Percentiles rank a stretch among this genome's conserved stretches.
These are phyloP conservation scores for Amanita muscaria DNA, from an alignment of 768 basidiomycete species.

Conservation along the genomic window DNA sequence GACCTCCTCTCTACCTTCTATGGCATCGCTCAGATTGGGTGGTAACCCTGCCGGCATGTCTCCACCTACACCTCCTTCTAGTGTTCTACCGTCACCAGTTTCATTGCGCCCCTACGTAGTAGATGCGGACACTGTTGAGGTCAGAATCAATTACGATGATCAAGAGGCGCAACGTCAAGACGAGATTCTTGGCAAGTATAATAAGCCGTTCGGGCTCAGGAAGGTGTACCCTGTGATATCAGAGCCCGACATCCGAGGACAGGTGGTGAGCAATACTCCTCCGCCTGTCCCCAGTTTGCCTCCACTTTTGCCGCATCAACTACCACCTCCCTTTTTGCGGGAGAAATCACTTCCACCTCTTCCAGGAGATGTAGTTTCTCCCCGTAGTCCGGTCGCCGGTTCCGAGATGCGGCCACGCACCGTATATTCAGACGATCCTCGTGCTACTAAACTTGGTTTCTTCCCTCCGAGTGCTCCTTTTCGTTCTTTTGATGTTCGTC, in stretches of 20 bases:
- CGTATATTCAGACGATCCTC: slow-evolving; percentile 52
- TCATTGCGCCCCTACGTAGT: slow-evolving; percentile 58
- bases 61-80: slow-evolving; percentile 69
- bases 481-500: slow-evolving; percentile 43
- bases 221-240: slow-evolving; percentile 48
- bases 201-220: slow-evolving; percentile 21
- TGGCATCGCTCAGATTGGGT: slow-evolving; percentile 45
- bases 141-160: slow-evolving; percentile 38
- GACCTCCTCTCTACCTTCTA: slow-evolving; percentile 59
- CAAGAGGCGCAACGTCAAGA: slow-evolving; percentile 26
- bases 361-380: slow-evolving; percentile 39
- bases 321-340: slow-evolving; percentile 28
- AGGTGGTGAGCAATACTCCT: slow-evolving; percentile 18
- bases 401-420: slow-evolving; percentile 45
- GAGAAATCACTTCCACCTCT: slow-evolving; percentile 79
- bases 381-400: slow-evolving; percentile 26
- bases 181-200: slow-evolving; percentile 25
- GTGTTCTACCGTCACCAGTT: slow-evolving; percentile 64
- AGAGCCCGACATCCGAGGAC: slow-evolving; percentile 51
- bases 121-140: slow-evolving; percentile 43
- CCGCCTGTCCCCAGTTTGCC: slow-evolving; percentile 15
- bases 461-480: slow-evolving; percentile 58
- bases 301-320: slow-evolving; percentile 13
- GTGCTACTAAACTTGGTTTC: slow-evolving; percentile 40
- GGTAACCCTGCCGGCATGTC: slow-evolving; percentile 56